Conservation (phyloP, 2,329 filamentous ascomycete genomes). For the Metarhizium brunneum region DNA sequence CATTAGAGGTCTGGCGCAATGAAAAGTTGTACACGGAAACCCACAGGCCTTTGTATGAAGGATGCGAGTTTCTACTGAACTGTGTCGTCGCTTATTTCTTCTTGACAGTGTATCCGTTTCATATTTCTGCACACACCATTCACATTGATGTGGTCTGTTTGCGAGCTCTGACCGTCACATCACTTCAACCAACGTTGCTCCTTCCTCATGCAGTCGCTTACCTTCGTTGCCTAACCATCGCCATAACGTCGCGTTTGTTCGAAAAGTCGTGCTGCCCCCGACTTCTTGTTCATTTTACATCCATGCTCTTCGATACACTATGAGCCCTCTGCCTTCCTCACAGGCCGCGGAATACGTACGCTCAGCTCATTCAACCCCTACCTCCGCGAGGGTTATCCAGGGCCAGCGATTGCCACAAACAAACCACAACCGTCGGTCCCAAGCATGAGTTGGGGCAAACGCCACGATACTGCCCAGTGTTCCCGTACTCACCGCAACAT, state of each 20-base stretch:
- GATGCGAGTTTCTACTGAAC: background rate
- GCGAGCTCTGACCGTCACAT: background rate
- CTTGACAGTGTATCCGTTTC: no score
- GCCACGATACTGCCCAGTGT: background rate
- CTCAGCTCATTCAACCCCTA: background rate
- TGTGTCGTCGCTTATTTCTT: background rate
- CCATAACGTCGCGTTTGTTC: background rate
- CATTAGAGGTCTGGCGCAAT: background rate
- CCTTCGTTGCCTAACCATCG: background rate
- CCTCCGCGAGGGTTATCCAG: background rate
- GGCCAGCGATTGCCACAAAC: background rate
- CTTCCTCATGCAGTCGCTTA: background rate
- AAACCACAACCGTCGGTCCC: background rate
- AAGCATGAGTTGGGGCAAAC: background rate
- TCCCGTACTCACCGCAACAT: background rate
- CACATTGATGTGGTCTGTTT: background rate
- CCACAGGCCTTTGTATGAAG: background rate
- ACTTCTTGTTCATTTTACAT: background rate
- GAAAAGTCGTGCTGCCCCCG: background rate
- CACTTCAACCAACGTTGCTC: background rate
- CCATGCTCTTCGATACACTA: background rate
- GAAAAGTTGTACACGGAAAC: background rate
- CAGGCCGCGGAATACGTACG: background rate
- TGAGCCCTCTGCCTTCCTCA: background rate
- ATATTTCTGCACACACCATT: no score